Evolutionary conservation across 2,329 filamentous ascomycete species (phyloP), one percentile per base, ranked within the genome.

Genomic region (Claviceps quebecensis): DNA sequence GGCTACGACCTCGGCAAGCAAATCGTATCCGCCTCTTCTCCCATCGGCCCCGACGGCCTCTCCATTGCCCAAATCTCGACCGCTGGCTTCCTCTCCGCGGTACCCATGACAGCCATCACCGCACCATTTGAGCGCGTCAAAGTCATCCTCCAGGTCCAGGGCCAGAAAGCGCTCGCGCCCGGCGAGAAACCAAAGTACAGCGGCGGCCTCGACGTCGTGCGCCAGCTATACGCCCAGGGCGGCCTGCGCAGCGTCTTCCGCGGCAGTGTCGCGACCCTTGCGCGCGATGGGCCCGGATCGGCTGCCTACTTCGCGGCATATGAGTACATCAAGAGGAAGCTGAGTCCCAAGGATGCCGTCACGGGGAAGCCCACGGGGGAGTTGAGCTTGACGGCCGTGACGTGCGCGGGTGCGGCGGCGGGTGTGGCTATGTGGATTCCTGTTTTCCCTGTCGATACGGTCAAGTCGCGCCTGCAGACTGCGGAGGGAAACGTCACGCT

Each of bases 351-450:
- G 62, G 88, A 96, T 61, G 81, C 80, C 3, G 70, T 76, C 17
- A 80, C 77, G 0, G 88, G 87, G 23, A 81, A 84, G 63, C 78
- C 86, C 2, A 79, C 75, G 4, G 90, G 89, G 43, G 75, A 93
- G 60, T 71, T 97, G 53, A 91, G 85, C 61, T 73, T 98, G 56
- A 72, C 80, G 2, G 93, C 93, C 11, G 78, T 98, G 52, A 87
- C 90, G 60, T 78, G 81, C 29, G 93, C 93, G 2, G 93, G 93
- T 60, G 93, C 87, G 56, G 86, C 84, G 4, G 93, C 93, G 0
- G 93, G 93, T 63, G 80, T 98, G 26, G 93, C 93, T 56, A 98
- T 98, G 93, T 98, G 93, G 93, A 93, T 96, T 59, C 90, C 93
- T 50, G 90, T 98, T 43, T 98, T 98, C 78, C 93, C 93, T 22